phyloP scores from a whole-genome alignment of 1,284 basidiomycete genomes.

The Ceratobasidium sp. region DNA sequence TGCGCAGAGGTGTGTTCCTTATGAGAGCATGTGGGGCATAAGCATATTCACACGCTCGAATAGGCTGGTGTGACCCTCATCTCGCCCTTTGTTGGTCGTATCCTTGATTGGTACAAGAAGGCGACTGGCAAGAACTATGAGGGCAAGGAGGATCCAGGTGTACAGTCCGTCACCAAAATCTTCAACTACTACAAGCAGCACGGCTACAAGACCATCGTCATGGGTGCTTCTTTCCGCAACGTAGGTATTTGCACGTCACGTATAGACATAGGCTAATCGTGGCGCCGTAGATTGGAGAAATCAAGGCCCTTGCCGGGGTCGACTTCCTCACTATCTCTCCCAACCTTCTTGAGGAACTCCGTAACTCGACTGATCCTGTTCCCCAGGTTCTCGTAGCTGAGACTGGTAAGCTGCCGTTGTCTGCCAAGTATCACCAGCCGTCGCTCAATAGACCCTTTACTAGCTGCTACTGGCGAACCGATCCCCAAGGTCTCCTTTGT shows the following conservation, averaged over 20 bases:
- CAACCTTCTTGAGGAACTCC: constrained; percentile 88
- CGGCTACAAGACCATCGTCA: constrained; percentile 98
- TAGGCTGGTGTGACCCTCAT: constrained; percentile 98
- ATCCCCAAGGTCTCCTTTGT: constrained; percentile 85
- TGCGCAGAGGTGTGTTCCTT: constrained; percentile 96
- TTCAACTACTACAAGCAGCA: constrained; percentile 99
- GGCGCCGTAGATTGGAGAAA: constrained; percentile 77
- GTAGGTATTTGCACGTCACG: constrained; percentile 54
- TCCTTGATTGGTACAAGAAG: constrained; percentile 98
- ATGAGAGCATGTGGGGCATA: constrained; percentile 96
- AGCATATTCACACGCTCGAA: constrained; percentile 96
- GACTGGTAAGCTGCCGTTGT: constrained; percentile 57
- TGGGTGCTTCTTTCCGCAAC: constrained; percentile 99
- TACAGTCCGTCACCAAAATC: constrained; percentile 93
- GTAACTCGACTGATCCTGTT: constrained; percentile 77
- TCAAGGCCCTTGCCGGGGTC: constrained; percentile 92
- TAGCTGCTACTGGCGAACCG: constrained; percentile 64
- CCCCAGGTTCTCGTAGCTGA: constrained; percentile 83
- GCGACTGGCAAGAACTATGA: constrained; percentile 80
- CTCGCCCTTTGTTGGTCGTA: constrained; percentile 98
- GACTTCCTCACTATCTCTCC: constrained; percentile 98
- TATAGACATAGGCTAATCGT: constrained; percentile 37
- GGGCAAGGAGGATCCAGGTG: constrained; percentile 95
- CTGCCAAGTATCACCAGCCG: background rate
- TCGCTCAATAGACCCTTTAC: background rate